Evolutionary conservation across 1,284 basidiomycete species (phyloP).

Genomic region (Cutaneotrichosporon sp.): DNA sequence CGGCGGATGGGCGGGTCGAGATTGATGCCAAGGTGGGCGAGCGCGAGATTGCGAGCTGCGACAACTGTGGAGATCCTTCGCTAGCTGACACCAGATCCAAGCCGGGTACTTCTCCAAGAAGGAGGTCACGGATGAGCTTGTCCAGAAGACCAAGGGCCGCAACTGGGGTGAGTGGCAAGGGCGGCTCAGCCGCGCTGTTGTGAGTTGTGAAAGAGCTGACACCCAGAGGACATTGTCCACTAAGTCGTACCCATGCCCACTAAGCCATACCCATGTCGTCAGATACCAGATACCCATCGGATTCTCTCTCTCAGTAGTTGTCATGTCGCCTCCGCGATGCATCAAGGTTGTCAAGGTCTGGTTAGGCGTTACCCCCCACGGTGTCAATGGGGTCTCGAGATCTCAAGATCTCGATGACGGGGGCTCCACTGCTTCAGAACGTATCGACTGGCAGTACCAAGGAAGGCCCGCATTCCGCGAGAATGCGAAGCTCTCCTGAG

Average conservation of each 20-base stretch:
- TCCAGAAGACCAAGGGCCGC: slow-evolving; percentile 81
- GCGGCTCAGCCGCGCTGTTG: not conserved
- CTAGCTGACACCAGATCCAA: slow-evolving; percentile 61
- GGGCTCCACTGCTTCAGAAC: too few relatives aligned
- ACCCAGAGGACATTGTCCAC: slow-evolving; percentile 37
- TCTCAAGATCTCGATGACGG: too few relatives aligned
- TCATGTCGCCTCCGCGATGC: slow-evolving; percentile 10
- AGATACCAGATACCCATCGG: not conserved
- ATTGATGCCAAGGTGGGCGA: slow-evolving; percentile 70
- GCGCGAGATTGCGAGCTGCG: too few relatives aligned
- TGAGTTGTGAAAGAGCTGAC: slow-evolving; percentile 8
- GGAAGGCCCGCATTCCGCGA: too few relatives aligned
- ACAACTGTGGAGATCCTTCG: too few relatives aligned
- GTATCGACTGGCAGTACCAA: too few relatives aligned
- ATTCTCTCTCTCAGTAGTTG: slow-evolving; percentile 1
- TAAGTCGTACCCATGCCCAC: slow-evolving; percentile 1
- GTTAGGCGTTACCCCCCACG: not conserved
- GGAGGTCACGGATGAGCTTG: slow-evolving; percentile 66
- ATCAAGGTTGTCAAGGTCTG: not conserved
- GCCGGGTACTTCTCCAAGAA: slow-evolving; percentile 86
- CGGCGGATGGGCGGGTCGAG: slow-evolving; percentile 89
- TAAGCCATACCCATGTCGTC: slow-evolving; percentile 5
- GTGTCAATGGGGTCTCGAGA: too few relatives aligned
- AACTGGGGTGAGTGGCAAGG: slow-evolving; percentile 66
- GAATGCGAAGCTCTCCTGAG: too few relatives aligned